Evolutionary conservation across 331 rosid genomes (phyloP).

Genomic region (Dryas integrifolia): DNA sequence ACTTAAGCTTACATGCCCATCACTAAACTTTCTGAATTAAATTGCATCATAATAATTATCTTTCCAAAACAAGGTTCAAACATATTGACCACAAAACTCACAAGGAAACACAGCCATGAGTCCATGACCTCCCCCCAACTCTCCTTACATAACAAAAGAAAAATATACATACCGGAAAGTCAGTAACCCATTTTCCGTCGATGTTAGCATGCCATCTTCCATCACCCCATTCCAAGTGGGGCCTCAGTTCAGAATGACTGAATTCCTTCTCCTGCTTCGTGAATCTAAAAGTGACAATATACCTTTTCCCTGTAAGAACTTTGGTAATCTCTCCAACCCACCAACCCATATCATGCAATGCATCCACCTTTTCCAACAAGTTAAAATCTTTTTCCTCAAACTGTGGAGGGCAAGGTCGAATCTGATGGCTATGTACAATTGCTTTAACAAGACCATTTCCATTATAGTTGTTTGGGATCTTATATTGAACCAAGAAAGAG

Average conservation of each 20-base stretch:
- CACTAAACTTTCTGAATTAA: not conserved
- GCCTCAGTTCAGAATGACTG: slow-evolving; percentile 11
- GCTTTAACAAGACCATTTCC: slow-evolving; percentile 1
- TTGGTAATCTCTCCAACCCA: slow-evolving; percentile 14
- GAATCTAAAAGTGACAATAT: not conserved
- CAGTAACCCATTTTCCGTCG: not conserved
- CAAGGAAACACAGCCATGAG: not conserved
- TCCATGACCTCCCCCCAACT: not conserved
- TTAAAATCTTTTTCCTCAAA: not conserved
- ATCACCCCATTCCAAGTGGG: slow-evolving; percentile 25
- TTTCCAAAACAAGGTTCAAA: not conserved
- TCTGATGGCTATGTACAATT: slow-evolving; percentile 10
- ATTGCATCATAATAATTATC: not conserved
- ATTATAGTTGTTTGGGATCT: not conserved
- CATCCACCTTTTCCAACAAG: slow-evolving; percentile 26
- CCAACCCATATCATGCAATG: slow-evolving; percentile 23
- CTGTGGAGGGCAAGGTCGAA: slow-evolving; percentile 27
- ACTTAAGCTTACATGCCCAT: not conserved
- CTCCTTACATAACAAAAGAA: slow-evolving; percentile 6
- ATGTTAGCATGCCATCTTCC: slow-evolving; percentile 7
- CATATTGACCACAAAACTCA: not conserved
- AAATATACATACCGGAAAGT: not conserved
- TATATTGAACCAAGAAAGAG: slow-evolving; percentile 25
- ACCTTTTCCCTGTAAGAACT: not conserved
- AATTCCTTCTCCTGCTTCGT: slow-evolving; percentile 7